Evolutionary conservation across 352 stramenopile genomes (phyloP).

Genomic region (Blastocystis sp.): DNA sequence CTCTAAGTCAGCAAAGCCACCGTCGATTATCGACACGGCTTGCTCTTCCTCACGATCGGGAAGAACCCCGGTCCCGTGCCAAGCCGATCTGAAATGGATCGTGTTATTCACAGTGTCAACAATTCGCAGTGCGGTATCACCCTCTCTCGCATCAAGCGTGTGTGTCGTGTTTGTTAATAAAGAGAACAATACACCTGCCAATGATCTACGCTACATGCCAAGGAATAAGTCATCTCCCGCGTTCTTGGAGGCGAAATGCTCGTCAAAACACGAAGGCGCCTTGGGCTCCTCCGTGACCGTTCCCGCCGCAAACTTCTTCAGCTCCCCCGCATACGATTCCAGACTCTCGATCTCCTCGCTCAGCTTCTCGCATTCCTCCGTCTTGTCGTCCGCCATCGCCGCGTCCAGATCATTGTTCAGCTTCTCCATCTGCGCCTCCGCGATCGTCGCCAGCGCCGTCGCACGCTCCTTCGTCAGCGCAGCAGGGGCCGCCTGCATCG

Average conservation of each 20-base stretch:
- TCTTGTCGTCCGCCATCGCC: constrained; percentile 39
- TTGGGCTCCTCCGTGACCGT: background rate
- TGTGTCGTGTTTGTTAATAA: background rate
- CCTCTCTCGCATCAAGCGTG: background rate
- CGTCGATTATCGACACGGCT: background rate
- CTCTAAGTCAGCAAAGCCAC: background rate
- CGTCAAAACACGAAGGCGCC: constrained; percentile 19
- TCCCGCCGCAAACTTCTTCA: constrained; percentile 46
- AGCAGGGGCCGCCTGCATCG: background rate
- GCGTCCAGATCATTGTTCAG: constrained; percentile 44
- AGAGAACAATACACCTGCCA: background rate
- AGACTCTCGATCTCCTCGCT: constrained; percentile 19
- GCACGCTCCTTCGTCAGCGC: background rate
- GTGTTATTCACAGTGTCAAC: background rate
- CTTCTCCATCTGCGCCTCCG: constrained; percentile 44
- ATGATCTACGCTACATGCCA: constrained; percentile 16
- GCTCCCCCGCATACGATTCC: constrained; percentile 12
- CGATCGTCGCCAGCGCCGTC: background rate
- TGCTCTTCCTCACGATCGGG: background rate
- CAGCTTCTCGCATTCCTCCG: constrained; percentile 7
- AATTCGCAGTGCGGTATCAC: background rate
- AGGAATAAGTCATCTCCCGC: constrained; percentile 23
- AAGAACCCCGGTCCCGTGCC: background rate
- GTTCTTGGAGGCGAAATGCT: constrained; percentile 15
- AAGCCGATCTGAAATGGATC: background rate